These are phyloP conservation scores for Colletotrichum lupini DNA, from an alignment of 2,329 filamentous ascomycete genomes.

Conservation along the genomic window DNA sequence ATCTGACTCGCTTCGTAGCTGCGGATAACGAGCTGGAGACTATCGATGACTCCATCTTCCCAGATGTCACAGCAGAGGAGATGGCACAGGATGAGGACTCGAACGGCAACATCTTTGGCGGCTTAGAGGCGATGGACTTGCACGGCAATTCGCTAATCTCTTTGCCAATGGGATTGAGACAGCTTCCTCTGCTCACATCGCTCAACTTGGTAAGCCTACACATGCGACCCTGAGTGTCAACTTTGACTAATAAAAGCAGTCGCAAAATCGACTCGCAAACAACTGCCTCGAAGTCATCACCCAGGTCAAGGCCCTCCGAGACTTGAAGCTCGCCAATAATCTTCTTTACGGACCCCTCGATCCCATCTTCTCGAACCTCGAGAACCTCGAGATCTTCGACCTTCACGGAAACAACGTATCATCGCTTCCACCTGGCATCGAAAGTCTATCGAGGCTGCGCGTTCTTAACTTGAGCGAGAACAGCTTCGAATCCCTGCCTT, in stretches of 20 bases:
- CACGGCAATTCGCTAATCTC: slow-evolving; percentile 83
- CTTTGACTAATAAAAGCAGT: slow-evolving; percentile 56
- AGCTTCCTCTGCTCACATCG: slow-evolving; percentile 78
- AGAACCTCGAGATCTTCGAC: slow-evolving; percentile 82
- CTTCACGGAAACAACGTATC: slow-evolving; percentile 84
- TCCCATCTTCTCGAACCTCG: slow-evolving; percentile 70
- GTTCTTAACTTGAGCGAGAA: slow-evolving; percentile 87
- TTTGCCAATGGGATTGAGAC: slow-evolving; percentile 80
- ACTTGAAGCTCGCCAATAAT: slow-evolving; percentile 86
- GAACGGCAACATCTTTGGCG: slow-evolving; percentile 81
- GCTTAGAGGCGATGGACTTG: slow-evolving; percentile 82
- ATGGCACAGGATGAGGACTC: slow-evolving; percentile 73
- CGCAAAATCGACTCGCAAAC: slow-evolving; percentile 83
- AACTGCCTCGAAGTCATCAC: slow-evolving; percentile 77
- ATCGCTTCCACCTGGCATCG: slow-evolving; percentile 73
- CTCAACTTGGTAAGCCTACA: slow-evolving; percentile 80
- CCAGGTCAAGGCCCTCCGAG: slow-evolving; percentile 77
- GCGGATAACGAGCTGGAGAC: slow-evolving; percentile 89
- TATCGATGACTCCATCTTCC: slow-evolving; percentile 81
- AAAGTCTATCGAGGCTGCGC: slow-evolving; percentile 75
- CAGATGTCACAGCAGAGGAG: slow-evolving; percentile 71
- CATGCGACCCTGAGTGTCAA: background rate
- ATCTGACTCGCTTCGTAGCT: slow-evolving; percentile 84
- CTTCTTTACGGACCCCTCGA: slow-evolving; percentile 76
- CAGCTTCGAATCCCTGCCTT: slow-evolving; percentile 75